A percentile compares a stretch with the other conserved stretches of the same genome.
These are phyloP conservation scores for Tolypocladium guangdongense DNA, from an alignment of 2,329 filamentous ascomycete genomes.

Conservation along the genomic window DNA sequence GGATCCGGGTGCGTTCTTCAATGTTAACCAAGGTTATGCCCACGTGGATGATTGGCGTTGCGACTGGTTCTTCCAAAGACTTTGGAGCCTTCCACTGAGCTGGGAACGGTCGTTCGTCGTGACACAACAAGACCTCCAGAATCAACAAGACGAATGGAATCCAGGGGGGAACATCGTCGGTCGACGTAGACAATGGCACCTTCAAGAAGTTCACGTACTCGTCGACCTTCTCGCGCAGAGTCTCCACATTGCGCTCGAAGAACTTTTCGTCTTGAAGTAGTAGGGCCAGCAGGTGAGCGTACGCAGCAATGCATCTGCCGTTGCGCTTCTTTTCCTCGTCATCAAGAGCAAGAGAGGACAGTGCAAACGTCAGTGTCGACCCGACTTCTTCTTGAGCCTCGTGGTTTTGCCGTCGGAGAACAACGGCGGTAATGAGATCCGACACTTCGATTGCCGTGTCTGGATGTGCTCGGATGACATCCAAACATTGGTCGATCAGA, in stretches of 20 bases:
- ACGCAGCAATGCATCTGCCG: constrained; percentile 61
- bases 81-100: constrained; percentile 57
- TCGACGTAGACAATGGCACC: constrained; percentile 51
- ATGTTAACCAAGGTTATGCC: constrained; percentile 44
- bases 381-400: constrained; percentile 61
- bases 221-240: constrained; percentile 65
- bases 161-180: constrained; percentile 81
- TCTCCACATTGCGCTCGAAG: constrained; percentile 64
- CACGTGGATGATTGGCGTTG: constrained; percentile 48
- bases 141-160: constrained; percentile 84
- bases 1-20: constrained; percentile 58
- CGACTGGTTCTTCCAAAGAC: constrained; percentile 35
- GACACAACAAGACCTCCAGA: constrained; percentile 78
- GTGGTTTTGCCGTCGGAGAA: constrained; percentile 45
- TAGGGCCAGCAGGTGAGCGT: constrained; percentile 82
- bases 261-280: constrained; percentile 76
- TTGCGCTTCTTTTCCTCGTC: constrained; percentile 56
- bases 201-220: constrained; percentile 73
- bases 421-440: constrained; percentile 70
- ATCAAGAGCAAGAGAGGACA: constrained; percentile 57
- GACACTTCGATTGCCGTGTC: constrained; percentile 84
- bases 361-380: constrained; percentile 69
- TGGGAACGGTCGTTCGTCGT: constrained; percentile 71
- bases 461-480: constrained; percentile 80
- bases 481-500: constrained; percentile 80